These are phyloP conservation scores for Talaromyces wortmannii DNA, from an alignment of 495 filamentous ascomycete species.

Conservation along the genomic window DNA sequence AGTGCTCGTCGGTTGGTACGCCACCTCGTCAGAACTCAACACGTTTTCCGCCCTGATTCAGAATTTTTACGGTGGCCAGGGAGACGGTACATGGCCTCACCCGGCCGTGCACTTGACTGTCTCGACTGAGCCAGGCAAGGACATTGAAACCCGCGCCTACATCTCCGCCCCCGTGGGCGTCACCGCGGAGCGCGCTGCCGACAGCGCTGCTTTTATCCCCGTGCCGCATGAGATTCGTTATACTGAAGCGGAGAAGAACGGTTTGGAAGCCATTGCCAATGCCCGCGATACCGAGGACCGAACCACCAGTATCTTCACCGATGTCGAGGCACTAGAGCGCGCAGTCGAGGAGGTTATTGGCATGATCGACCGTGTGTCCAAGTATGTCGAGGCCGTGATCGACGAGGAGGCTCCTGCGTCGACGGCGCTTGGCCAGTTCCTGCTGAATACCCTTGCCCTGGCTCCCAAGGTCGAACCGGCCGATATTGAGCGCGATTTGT, in stretches of 20 bases:
- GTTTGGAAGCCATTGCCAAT: slow-evolving; percentile 75
- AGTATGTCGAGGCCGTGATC: slow-evolving; percentile 81
- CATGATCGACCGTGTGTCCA: slow-evolving; percentile 82
- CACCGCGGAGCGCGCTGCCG: slow-evolving; percentile 85
- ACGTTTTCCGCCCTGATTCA: slow-evolving; percentile 97
- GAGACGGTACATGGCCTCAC: slow-evolving; percentile 93
- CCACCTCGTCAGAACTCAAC: slow-evolving; percentile 90
- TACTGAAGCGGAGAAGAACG: slow-evolving; percentile 85
- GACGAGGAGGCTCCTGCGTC: slow-evolving; percentile 62
- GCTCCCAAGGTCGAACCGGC: slow-evolving; percentile 87
- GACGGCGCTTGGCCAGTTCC: slow-evolving; percentile 85
- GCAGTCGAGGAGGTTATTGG: slow-evolving; percentile 77
- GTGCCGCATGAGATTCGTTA: slow-evolving; percentile 90
- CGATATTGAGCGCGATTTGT: slow-evolving; percentile 92
- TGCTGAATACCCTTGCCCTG: slow-evolving; percentile 84
- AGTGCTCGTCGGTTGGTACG: slow-evolving; percentile 95
- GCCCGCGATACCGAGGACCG: slow-evolving; percentile 76
- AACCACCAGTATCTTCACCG: slow-evolving; percentile 62
- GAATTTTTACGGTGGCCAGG: slow-evolving; percentile 97
- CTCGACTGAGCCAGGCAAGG: slow-evolving; percentile 74
- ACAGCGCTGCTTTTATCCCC: slow-evolving; percentile 93
- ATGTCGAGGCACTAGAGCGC: slow-evolving; percentile 80
- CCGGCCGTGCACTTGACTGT: slow-evolving; percentile 95
- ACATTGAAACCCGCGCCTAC: slow-evolving; percentile 82
- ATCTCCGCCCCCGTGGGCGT: slow-evolving; percentile 93